Evolutionary conservation across 2,329 filamentous ascomycete genomes (phyloP), one percentile per base, ranked within the genome.

Genomic region (Lasiodiplodia citricola): DNA sequence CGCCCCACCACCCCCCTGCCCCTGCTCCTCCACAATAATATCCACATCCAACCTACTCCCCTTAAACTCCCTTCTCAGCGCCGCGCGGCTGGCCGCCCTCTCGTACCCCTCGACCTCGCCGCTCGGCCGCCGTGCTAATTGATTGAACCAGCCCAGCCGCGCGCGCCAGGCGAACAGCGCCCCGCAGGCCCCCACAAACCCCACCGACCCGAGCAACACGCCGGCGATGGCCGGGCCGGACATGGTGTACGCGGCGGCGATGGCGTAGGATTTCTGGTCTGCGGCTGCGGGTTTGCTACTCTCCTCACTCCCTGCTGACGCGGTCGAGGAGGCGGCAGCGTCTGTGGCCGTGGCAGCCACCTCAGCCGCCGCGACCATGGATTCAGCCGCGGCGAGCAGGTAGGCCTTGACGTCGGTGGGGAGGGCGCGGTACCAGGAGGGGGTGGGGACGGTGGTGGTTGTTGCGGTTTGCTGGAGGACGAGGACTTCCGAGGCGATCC

Each of bases 401-500:
- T 80, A 79, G 52, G 75, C 80, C 76, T 84, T 78, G 58, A 85
- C 78, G 67, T 81, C 80, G 55, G 77, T 72, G 6, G 83, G 83
- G 3, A 84, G 79, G 13, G 79, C 77, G 10, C 77, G 73, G 76
- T 82, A 84, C 83, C 83, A 85, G 6, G 74, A 70, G 14, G 83
- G 82, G n/a, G 79, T 80, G 37, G 78, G 74, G 67, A 78, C 75
- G 25, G 77, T 73, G 74, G 82, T 81, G 70, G 81, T 81, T 10
- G 31, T 10, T 31, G 31, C 31, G 4, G 79, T 80, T 11, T 76
- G 73, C 5, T 28, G 51, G 50, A 54, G 51, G 75, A n/a, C 13
- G 6, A 57, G 55, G 31, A 85, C 78, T 54, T 82, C 78, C 7
- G 82, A 81, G 18, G 77, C 77, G 73, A 85, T 77, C 52, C 79